phyloP scores from a whole-genome alignment of 2,329 filamentous ascomycete genomes.

The Raffaelea deltoideospora region DNA sequence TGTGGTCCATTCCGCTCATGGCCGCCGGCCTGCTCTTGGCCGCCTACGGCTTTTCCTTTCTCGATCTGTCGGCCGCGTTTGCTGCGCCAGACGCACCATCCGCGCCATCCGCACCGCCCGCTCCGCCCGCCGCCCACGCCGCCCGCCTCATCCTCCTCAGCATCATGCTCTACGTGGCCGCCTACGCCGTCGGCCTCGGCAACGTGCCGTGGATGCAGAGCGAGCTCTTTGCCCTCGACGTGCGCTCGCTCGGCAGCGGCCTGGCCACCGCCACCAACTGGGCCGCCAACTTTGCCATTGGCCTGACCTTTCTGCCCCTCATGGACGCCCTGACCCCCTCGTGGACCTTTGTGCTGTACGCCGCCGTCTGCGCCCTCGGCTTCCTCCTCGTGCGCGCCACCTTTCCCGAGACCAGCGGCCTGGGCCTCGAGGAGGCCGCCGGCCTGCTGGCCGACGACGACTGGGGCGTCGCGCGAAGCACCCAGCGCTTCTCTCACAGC shows the following conservation, averaged over 20 bases:
- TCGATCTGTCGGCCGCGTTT: slow-evolving; percentile 28
- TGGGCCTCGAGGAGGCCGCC: slow-evolving; percentile 69
- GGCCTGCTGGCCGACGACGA: slow-evolving; percentile 54
- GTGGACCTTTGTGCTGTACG: slow-evolving; percentile 74
- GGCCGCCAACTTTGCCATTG: slow-evolving; percentile 74
- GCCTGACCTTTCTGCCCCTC: slow-evolving; percentile 75
- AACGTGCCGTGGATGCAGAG: slow-evolving; percentile 95
- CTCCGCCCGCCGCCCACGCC: slow-evolving; percentile 9
- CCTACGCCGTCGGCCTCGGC: slow-evolving; percentile 76
- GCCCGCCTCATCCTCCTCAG: slow-evolving; percentile 51
- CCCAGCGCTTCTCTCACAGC: no score
- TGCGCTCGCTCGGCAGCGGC: slow-evolving; percentile 57
- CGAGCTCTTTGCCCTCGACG: slow-evolving; percentile 70
- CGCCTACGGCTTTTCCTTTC: slow-evolving; percentile 54
- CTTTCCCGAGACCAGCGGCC: slow-evolving; percentile 75
- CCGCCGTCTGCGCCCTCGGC: slow-evolving; percentile 49
- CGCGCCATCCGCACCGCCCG: slow-evolving; percentile 8
- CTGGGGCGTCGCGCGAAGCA: no score
- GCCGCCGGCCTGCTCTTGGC: slow-evolving; percentile 54
- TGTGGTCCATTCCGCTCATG: slow-evolving; percentile 80
- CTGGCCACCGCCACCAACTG: slow-evolving; percentile 72
- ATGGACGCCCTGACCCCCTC: slow-evolving; percentile 61
- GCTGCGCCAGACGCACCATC: slow-evolving; percentile 2
- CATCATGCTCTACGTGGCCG: slow-evolving; percentile 70
- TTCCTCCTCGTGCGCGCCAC: slow-evolving; percentile 56